Base-by-base conservation (phyloP, 257 asterid species). In the Penstemon newberryi region DNA sequence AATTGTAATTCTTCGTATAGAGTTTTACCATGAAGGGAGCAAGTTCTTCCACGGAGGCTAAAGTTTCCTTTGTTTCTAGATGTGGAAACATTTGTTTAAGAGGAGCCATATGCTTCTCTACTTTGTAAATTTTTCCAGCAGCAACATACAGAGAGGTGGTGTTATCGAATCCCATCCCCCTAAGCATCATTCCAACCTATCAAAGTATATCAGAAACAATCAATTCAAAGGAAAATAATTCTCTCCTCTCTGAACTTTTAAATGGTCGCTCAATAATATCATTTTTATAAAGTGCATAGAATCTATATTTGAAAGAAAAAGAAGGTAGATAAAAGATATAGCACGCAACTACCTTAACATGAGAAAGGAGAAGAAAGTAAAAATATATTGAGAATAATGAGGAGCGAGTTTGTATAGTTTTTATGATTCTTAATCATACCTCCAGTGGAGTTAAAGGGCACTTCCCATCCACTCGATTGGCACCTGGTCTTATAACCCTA, bases 91-190 rank as follows among this genome's bases (percentile, higher is more conserved):
- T 94, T 80, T 86, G 92, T 73, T 94, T 94, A 45, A 94, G 88
- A 15, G 97, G 97, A 72, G 91, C 94, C 96, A 94, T 89, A 62
- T 94, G 84, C 82, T 86, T 91, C 73, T 87, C 96, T 46, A 89
- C 89, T 74, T 82, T 84, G 78, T 94, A 94, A 44, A 94, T 89
- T 80, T 88, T 89, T 5, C 99, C 99, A 6, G 99, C 94, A 25
- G 99, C 99, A 43, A 94, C 99, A 41, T 77, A 94, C 54, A 94
- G 75, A 60, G 96, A 79, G 71, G 99, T 89, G 38, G 72, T 84
- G 82, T 94, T 94, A 40, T 89, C 96, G 25, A 94, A 94, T 71
- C 99, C 99, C 99, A 91, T 94, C 13, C 99, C 99, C 72, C 97
- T 80, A 42, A 94, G 96, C 91, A 94, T 91, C 96, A 94, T 87